Evolutionary conservation across 352 stramenopile genomes (phyloP).

Genomic region (Phytophthora lateralis): DNA sequence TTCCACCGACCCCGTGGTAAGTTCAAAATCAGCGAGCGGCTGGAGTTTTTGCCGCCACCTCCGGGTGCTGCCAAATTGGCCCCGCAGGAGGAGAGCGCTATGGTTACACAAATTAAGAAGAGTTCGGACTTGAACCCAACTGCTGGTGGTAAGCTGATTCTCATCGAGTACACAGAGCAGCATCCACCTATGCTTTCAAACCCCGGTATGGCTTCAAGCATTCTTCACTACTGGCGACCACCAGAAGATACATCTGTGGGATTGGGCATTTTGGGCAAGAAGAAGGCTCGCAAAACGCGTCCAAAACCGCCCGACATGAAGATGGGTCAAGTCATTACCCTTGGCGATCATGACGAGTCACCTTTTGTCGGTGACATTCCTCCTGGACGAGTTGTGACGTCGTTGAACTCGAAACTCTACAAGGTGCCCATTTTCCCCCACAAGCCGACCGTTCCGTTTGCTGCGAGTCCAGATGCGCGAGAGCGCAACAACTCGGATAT

Average conservation of each 20-base stretch:
- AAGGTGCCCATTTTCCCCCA: conserved; percentile 86
- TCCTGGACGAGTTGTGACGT: conserved; percentile 73
- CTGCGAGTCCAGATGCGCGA: conserved; percentile 39
- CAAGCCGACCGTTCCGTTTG: conserved; percentile 61
- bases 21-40: conserved; percentile 87
- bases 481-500: conserved; percentile 59
- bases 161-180: conserved; percentile 88
- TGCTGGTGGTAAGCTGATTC: conserved; percentile 75
- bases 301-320: conserved; percentile 79
- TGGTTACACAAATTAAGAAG: conserved; percentile 90
- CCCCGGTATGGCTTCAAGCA: conserved; percentile 81
- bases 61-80: conserved; percentile 46
- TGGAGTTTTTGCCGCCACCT: conserved; percentile 58
- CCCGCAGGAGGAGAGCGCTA: conserved; percentile 68
- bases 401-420: conserved; percentile 83
- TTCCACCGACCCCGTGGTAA: conserved; percentile 85
- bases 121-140: conserved; percentile 80
- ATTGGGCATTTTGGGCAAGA: conserved; percentile 63
- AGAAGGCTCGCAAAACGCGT: conserved; percentile 72
- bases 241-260: conserved; percentile 49
- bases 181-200: conserved; percentile 82
- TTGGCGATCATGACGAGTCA: conserved; percentile 80
- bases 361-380: conserved; percentile 86
- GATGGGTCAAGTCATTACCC: conserved; percentile 84
- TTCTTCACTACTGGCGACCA: conserved; percentile 85